Evolutionary conservation across 148 eudicot genomes (phyloP).

Genomic region (Arbutus unedo): DNA sequence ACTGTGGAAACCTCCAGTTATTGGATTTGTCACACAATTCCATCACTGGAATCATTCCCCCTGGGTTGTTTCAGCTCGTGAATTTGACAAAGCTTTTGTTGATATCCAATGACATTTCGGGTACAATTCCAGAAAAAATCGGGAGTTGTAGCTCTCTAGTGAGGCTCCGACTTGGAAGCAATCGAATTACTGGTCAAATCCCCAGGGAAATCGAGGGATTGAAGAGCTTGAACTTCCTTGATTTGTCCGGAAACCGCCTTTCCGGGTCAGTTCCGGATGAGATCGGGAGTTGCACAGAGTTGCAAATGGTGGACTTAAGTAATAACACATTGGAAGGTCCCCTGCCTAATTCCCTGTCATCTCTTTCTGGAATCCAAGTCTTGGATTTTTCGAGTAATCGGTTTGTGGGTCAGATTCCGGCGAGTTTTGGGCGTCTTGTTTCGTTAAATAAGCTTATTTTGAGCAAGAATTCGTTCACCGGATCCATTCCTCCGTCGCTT

Average conservation of each 20-base stretch:
- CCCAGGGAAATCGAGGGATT: conserved; percentile 62
- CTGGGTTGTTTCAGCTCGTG: conserved; percentile 47
- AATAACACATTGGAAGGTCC: conserved; percentile 44
- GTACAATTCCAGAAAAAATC: conserved; percentile 42
- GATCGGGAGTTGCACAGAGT: conserved; percentile 55
- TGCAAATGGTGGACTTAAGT: conserved; percentile 65
- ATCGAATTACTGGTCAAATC: conserved; percentile 50
- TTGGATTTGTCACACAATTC: conserved; percentile 68
- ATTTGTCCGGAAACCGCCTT: conserved; percentile 58
- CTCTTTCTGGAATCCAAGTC: conserved; percentile 53
- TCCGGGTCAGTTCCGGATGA: conserved; percentile 61
- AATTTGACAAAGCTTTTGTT: conserved; percentile 69
- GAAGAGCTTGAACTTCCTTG: conserved; percentile 59
- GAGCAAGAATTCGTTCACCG: conserved; percentile 48
- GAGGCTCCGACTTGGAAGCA: conserved; percentile 33
- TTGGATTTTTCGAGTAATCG: conserved; percentile 60
- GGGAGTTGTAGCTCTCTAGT: conserved; percentile 21
- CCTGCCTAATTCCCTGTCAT: conserved; percentile 55
- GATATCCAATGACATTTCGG: conserved; percentile 71
- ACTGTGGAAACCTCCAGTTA: conserved; percentile 49
- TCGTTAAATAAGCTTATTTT: conserved; percentile 58
- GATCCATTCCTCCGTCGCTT: conserved; percentile 58
- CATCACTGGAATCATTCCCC: conserved; percentile 59
- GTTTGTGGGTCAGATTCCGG: conserved; percentile 55
- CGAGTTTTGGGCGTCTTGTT: conserved; percentile 57